A percentile compares a stretch with the other conserved stretches of the same genome.
Conservation (phyloP, 2,329 filamentous ascomycete genomes). For the Cryphonectria radicalis region DNA sequence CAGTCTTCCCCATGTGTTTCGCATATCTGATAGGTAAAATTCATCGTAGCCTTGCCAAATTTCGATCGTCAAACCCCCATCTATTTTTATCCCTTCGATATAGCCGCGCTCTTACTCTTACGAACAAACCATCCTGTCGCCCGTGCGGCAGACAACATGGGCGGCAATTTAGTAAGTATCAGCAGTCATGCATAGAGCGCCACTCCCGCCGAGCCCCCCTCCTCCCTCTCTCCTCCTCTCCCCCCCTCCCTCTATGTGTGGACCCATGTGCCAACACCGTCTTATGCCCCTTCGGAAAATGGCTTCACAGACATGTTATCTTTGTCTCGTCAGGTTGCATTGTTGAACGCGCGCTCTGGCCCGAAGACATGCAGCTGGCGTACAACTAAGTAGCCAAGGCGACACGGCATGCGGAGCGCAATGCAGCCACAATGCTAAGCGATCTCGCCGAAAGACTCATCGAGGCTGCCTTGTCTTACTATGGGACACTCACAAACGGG, state of each 20-base stretch:
- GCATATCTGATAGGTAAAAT: background rate
- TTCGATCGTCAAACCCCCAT: background rate
- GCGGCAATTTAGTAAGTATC: background rate
- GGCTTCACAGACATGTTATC: background rate
- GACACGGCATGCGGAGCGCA: background rate
- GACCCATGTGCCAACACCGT: background rate
- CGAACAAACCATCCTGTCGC: background rate
- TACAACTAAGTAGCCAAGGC: background rate
- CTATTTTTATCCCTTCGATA: slow-evolving; percentile 7
- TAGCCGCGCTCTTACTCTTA: slow-evolving; percentile 3
- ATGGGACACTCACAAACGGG: slow-evolving; percentile 30
- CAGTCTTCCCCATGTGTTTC: background rate
- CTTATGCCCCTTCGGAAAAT: background rate
- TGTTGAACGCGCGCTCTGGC: background rate
- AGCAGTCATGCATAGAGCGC: background rate
- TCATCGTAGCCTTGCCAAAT: background rate
- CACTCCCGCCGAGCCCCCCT: background rate
- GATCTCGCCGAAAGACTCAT: slow-evolving; percentile 26
- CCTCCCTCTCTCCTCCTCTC: too few relatives aligned
- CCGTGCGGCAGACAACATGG: background rate
- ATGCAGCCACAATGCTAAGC: background rate
- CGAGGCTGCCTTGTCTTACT: background rate
- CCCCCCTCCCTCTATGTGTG: background rate
- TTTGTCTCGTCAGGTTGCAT: background rate
- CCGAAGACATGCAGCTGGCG: background rate